phyloP scores from a whole-genome alignment of 768 basidiomycete species.

The Phallus indusiatus region DNA sequence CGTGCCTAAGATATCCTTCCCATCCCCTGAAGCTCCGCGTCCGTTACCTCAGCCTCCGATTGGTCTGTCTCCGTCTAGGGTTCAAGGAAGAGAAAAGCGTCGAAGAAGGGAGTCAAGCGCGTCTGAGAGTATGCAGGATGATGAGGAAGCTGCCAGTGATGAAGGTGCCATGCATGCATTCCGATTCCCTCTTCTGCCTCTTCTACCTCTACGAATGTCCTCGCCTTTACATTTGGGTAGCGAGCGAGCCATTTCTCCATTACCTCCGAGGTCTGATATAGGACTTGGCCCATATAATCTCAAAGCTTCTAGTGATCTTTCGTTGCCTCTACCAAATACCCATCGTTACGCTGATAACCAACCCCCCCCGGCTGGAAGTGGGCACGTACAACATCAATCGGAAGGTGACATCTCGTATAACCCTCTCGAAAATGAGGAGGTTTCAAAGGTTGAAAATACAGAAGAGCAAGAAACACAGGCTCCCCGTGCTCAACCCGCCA shows the following conservation, averaged over 20 bases:
- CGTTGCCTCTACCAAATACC: constrained; percentile 24
- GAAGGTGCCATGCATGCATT: constrained; percentile 56
- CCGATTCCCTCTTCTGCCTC: constrained; percentile 66
- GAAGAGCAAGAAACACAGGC: constrained; percentile 4
- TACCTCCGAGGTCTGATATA: constrained; percentile 20
- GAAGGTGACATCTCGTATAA: constrained; percentile 4
- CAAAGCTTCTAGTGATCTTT: constrained; percentile 31
- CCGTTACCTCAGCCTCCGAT: constrained; percentile 32
- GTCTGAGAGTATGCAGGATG: constrained; percentile 10
- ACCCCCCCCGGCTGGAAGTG: background rate
- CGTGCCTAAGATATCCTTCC: constrained; percentile 48
- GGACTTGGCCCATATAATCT: constrained; percentile 12
- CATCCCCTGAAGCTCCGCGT: constrained; percentile 20
- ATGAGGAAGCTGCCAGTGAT: constrained; percentile 34
- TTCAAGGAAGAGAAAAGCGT: constrained; percentile 76
- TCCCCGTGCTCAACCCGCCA: constrained; percentile 5
- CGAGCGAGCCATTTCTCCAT: constrained; percentile 37
- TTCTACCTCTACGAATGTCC: background rate
- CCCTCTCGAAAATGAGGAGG: background rate
- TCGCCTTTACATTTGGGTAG: constrained; percentile 16
- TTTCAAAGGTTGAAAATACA: background rate
- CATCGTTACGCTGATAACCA: background rate
- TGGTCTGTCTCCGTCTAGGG: constrained; percentile 22
- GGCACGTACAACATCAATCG: background rate
- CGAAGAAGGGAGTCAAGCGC: constrained; percentile 45